A percentile compares a stretch with the other conserved stretches of the same genome.
phyloP scores from a whole-genome alignment of 176 grass and related monocot genomes.

The Oryza officinalis region DNA sequence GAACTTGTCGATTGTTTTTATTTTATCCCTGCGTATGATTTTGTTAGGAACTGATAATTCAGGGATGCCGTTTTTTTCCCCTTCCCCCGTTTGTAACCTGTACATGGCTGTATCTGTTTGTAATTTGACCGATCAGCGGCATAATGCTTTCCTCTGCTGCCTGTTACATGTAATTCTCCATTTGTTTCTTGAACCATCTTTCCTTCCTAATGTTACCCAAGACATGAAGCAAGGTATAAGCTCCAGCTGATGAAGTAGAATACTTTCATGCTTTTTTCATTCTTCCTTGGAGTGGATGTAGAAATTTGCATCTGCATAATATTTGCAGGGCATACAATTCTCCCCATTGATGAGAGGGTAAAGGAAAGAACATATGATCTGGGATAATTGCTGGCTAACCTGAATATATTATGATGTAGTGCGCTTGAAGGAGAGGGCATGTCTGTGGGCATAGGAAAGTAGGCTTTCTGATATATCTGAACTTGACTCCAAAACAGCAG shows the following conservation, averaged over 20 bases:
- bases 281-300: background rate
- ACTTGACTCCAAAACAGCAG: too few species aligned
- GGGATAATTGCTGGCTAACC: background rate
- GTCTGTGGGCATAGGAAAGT: background rate
- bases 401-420: background rate
- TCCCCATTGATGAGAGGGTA: background rate
- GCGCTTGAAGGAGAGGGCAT: background rate
- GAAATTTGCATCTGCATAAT: background rate
- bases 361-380: background rate
- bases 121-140: background rate
- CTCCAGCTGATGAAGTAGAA: background rate
- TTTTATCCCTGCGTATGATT: conserved; percentile 31
- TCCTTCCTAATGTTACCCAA: background rate
- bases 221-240: background rate
- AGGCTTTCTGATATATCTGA: too few species aligned
- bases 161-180: background rate
- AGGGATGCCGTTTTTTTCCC: conserved; percentile 12
- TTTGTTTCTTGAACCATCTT: background rate
- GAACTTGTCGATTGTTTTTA: background rate
- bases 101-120: background rate
- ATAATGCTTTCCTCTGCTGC: background rate
- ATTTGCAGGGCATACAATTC: background rate
- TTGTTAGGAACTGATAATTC: conserved; percentile 31
- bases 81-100: background rate
- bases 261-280: background rate